Evolutionary conservation across 2,329 filamentous ascomycete species (phyloP).

Genomic region (Neurospora sp.): DNA sequence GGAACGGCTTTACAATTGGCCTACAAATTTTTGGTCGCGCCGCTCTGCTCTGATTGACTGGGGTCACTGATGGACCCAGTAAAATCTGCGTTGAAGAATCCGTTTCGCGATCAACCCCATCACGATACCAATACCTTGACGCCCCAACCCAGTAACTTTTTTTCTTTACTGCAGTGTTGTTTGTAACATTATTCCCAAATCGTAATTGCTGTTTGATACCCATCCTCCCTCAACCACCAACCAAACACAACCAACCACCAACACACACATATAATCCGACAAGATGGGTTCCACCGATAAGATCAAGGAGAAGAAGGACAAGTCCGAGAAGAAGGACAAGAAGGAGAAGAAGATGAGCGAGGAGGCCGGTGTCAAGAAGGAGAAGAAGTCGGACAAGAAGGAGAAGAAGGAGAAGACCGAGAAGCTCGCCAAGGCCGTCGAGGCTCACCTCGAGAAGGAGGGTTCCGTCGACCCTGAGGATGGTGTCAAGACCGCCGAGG

Average conservation of each 20-base stretch:
- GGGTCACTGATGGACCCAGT: background rate
- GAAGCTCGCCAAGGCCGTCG: conserved; percentile 55
- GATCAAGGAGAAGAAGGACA: conserved; percentile 46
- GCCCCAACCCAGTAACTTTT: background rate
- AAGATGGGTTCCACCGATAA: conserved; percentile 5
- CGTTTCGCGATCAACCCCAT: conserved; percentile 1
- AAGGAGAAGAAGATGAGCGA: conserved; percentile 37
- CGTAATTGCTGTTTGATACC: background rate
- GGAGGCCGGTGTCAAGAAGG: conserved; percentile 26
- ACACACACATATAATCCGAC: background rate
- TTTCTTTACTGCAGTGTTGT: background rate
- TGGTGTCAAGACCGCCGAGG: conserved; percentile 33
- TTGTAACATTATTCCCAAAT: background rate
- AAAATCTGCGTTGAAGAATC: conserved; percentile 14
- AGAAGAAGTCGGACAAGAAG: conserved; percentile 47
- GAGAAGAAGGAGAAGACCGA: conserved; percentile 66
- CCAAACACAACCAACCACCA: background rate
- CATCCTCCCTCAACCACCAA: background rate
- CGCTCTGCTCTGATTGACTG: conserved; percentile 3
- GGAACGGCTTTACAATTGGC: conserved; percentile 16
- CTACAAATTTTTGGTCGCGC: conserved; percentile 15
- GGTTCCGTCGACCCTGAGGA: conserved; percentile 34
- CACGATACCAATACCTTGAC: background rate
- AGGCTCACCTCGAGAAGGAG: conserved; percentile 48
- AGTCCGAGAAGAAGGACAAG: conserved; percentile 60